A percentile compares a stretch with the other conserved stretches of the same genome.
These are phyloP conservation scores for Vigna mungo DNA, from an alignment of 306 rosid species.

Conservation along the genomic window DNA sequence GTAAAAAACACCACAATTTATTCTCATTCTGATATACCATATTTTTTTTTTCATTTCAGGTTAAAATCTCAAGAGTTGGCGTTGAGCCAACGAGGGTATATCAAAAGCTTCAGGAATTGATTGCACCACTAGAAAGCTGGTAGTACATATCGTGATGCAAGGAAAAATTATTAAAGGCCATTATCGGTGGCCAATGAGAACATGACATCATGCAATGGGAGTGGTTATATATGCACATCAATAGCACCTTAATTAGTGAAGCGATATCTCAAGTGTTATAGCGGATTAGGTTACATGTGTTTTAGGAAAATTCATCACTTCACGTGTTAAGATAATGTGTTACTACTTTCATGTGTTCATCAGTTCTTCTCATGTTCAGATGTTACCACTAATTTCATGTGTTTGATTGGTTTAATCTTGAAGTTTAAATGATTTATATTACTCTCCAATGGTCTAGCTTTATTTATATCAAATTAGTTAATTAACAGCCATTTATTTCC, in stretches of 20 bases:
- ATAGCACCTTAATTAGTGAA: background rate
- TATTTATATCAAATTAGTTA: background rate
- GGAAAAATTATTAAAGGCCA: background rate
- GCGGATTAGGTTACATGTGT: constrained; percentile 1
- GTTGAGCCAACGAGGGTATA: constrained; percentile 63
- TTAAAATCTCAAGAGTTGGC: constrained; percentile 66
- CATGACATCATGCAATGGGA: background rate
- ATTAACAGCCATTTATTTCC: background rate
- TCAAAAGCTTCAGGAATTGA: constrained; percentile 60
- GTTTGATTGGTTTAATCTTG: background rate
- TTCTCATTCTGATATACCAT: background rate
- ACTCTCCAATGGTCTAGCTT: background rate
- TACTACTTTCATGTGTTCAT: background rate
- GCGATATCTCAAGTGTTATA: background rate
- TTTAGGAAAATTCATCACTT: background rate
- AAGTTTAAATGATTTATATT: too few species aligned
- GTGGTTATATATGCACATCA: background rate
- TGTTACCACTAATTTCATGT: background rate
- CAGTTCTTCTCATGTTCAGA: too few species aligned
- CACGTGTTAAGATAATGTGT: background rate
- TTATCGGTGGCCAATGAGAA: background rate
- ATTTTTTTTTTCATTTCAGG: constrained; percentile 39
- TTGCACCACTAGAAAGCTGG: constrained; percentile 41
- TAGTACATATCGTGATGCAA: background rate
- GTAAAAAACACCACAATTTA: background rate